Evolutionary conservation across 495 filamentous ascomycete species (phyloP).

Genomic region (Penicillium silybi): DNA sequence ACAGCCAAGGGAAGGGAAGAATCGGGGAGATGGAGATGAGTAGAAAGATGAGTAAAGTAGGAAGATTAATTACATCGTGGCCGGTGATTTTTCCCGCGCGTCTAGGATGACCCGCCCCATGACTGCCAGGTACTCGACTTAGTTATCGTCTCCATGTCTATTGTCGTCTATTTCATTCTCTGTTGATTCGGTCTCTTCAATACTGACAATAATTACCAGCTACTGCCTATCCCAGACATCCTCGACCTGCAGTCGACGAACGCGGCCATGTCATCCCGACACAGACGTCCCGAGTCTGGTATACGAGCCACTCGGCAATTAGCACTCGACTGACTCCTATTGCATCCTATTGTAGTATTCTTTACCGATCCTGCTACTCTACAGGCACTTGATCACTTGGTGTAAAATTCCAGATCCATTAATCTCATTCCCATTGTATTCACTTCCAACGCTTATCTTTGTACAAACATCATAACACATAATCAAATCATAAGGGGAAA

Average conservation of each 20-base stretch:
- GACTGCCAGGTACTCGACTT: not conserved
- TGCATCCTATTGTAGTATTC: not conserved
- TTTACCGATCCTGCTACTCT: not conserved
- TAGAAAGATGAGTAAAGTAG: not conserved
- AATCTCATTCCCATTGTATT: not conserved
- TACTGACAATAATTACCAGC: not conserved
- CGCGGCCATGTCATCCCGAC: slow-evolving; percentile 1
- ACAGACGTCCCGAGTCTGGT: not conserved
- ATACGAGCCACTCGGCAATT: not conserved
- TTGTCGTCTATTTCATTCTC: not conserved
- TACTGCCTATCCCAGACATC: not conserved
- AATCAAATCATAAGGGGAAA: not conserved
- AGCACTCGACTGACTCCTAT: not conserved
- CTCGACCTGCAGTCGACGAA: slow-evolving; percentile 8
- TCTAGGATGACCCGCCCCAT: not conserved
- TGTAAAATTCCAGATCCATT: not conserved
- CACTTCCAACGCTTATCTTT: not conserved
- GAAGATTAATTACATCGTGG: not conserved
- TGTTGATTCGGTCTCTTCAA: not conserved
- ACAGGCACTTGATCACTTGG: not conserved
- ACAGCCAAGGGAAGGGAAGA: not conserved
- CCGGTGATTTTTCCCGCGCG: slow-evolving; percentile 12
- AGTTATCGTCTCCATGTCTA: not conserved
- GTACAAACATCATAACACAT: not conserved
- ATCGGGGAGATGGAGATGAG: not conserved